A percentile compares a stretch with the other conserved stretches of the same genome.
Evolutionary conservation across 345 rosid species (phyloP).

Genomic region (Rhodomyrtus tomentosa): DNA sequence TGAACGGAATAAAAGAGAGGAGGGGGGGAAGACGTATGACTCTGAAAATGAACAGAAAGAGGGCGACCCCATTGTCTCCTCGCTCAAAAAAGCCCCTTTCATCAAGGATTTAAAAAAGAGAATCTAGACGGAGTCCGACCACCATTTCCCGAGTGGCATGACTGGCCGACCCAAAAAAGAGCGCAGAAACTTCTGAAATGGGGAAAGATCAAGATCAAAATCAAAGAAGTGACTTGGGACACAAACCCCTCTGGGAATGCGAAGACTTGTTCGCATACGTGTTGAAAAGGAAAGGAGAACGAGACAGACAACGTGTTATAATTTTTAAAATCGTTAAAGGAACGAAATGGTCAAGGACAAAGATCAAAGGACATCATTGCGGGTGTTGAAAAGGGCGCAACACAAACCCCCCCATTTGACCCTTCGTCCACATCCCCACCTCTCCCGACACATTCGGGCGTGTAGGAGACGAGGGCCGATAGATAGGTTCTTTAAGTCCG

Average conservation of each 20-base stretch:
- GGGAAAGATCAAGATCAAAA: neutral
- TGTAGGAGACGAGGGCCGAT: neutral
- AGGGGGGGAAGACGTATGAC: neutral
- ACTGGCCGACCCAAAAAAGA: neutral
- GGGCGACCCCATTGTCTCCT: neutral
- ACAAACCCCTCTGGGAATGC: neutral
- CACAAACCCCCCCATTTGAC: neutral
- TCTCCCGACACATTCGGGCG: neutral
- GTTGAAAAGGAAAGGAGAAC: neutral
- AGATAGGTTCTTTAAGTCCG: neutral
- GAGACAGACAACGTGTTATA: neutral
- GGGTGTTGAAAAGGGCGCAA: neutral
- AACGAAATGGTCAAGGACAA: neutral
- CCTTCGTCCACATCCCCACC: neutral
- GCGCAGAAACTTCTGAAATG: neutral
- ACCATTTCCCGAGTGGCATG: neutral
- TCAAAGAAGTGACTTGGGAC: neutral
- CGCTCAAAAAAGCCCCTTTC: neutral
- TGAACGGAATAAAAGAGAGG: neutral
- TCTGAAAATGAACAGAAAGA: neutral
- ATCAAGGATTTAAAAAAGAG: neutral
- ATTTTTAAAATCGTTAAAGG: neutral
- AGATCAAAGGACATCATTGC: neutral
- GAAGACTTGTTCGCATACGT: neutral
- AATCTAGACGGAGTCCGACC: neutral